Evolutionary conservation across 192 early-diverging fungal genomes (phyloP).

Genomic region (Coemansia sp.): DNA sequence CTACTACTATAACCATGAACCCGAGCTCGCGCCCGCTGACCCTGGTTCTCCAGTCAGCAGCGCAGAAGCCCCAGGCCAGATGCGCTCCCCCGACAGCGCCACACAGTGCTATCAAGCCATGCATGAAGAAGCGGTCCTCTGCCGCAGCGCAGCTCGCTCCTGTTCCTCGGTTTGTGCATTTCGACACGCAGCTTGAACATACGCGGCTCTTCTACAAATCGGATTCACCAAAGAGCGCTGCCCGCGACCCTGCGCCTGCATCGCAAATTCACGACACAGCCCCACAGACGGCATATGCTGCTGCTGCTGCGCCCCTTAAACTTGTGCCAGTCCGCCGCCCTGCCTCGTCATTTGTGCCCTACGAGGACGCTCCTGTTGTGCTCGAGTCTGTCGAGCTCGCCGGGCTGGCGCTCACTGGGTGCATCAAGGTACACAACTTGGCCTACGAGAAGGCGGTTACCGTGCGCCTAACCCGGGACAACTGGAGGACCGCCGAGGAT

Average conservation of each 20-base stretch:
- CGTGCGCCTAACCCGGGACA: slow-evolving; percentile 77
- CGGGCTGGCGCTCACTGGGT: slow-evolving; percentile 62
- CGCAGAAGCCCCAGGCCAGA: not conserved
- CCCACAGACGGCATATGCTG: not conserved
- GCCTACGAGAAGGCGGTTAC: slow-evolving; percentile 81
- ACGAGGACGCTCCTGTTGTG: slow-evolving; percentile 56
- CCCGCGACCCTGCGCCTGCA: slow-evolving; percentile 27
- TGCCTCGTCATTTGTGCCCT: slow-evolving; percentile 38
- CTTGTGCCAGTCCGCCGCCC: slow-evolving; percentile 40
- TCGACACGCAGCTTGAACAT: slow-evolving; percentile 65
- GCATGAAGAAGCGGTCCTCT: slow-evolving; percentile 24
- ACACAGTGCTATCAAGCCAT: slow-evolving; percentile 23
- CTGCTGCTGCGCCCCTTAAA: not conserved
- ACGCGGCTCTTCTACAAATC: slow-evolving; percentile 67
- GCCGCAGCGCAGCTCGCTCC: not conserved
- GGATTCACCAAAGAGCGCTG: slow-evolving; percentile 61
- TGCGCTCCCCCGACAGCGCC: not conserved
- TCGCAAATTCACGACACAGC: not conserved
- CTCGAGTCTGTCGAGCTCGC: slow-evolving; percentile 61
- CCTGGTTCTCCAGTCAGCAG: slow-evolving; percentile 28
- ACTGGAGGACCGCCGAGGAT: slow-evolving; percentile 78
- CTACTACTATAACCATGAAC: slow-evolving; percentile 15
- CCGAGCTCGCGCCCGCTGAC: slow-evolving; percentile 18
- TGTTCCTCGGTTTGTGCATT: slow-evolving; percentile 64
- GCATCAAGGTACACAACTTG: slow-evolving; percentile 83